Base-by-base conservation (phyloP, 2,329 filamentous ascomycete genomes). In the Zymoseptoria pseudotritici region DNA sequence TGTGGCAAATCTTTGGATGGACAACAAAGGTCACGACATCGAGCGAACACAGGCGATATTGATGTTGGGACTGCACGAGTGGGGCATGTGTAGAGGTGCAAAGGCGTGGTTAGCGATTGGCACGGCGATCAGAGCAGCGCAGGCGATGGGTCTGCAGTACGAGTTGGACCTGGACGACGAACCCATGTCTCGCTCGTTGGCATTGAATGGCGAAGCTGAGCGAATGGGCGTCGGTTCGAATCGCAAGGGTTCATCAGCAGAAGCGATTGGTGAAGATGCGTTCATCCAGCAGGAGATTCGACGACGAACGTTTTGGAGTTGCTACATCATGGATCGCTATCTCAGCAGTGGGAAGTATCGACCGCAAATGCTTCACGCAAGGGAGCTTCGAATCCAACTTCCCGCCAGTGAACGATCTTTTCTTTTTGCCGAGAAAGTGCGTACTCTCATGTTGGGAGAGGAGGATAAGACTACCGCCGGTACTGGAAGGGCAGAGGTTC, bases 221-320 rank as follows among this genome's bases (percentile, higher is more conserved):
- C 71, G 76, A 31, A 73, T 77, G 55, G 76, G 75, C 4, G 57
- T 60, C 13, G 57, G 57, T 10, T 58, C 61, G 2, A 54, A 53
- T 5, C 61, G 60, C 13, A 76, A 65, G 54, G 64, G 57, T 54
- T 63, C 64, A 8, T 13, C 75, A 65, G 3, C 73, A 68, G 58
- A 52, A 10, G 60, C 63, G 52, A 60, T 56, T 1, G 65, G 63
- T 3, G 68, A 69, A 2, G 72, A 80, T 58, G 72, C 76, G 17
- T 80, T 83, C 53, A 82, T 87, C 21, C 76, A 82, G 42, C 83
- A 83, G 59, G 88, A 91, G 71, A 81, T 86, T 11, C 78, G 81
- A 61, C 79, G 88, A 24, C 82, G 88, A 6, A 89, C 87, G 0
- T 88, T 90, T 77, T 90, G 87, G 77, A 89, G 87, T 66, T 89